Evolutionary conservation across 495 filamentous ascomycete species (phyloP), one percentile per base, ranked within the genome.

Genomic region (Antarctomyces pellizariae): DNA sequence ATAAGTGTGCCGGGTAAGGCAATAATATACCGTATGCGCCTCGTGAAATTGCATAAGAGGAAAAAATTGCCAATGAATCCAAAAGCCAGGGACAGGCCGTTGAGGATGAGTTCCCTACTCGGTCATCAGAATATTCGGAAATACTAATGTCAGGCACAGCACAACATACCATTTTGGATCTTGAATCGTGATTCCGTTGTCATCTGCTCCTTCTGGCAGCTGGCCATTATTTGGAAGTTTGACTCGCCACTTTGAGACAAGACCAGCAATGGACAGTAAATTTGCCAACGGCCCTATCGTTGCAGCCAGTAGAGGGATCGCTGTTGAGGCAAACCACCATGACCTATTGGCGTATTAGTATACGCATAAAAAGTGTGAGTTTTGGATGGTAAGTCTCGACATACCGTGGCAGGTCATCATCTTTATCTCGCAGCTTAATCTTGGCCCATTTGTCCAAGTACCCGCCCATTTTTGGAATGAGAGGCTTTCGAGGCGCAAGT

Each of bases 251-350:
- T 57, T 57, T 16, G 63, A 60, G 0, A 75, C 66, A 22, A 82
- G 45, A 3, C 74, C 69, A 6, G 68, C 70, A 18, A 82, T 72
- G n/a, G 70, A 75, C 38, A 75, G 54, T 12, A 80, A 62, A 43
- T 79, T 78, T 7, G 75, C 74, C 9, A 80, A 50, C 1, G 75
- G 75, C 0, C 70, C 71, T 3, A 70, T 57, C 1, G 72, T 68
- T 3, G 75, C 75, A 0, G 73, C 73, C 3, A 78, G 43, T 3
- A 83, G 54, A 6, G 75, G 75, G 24, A 79, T 75, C 7, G 67
- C 71, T 3, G 71, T 83, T 0, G 69, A 74, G 1, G 75, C 75
- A 33, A 77, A 64, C 75, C 74, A 82, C 75, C 75, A 82, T 26
- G 28, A 26, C 28, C 38, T 45, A 16, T 7, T 9, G 7, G 24